A percentile compares a stretch with the other conserved stretches of the same genome.
Evolutionary conservation across 2,329 filamentous ascomycete species (phyloP).

Genomic region (Penicillium sp.): DNA sequence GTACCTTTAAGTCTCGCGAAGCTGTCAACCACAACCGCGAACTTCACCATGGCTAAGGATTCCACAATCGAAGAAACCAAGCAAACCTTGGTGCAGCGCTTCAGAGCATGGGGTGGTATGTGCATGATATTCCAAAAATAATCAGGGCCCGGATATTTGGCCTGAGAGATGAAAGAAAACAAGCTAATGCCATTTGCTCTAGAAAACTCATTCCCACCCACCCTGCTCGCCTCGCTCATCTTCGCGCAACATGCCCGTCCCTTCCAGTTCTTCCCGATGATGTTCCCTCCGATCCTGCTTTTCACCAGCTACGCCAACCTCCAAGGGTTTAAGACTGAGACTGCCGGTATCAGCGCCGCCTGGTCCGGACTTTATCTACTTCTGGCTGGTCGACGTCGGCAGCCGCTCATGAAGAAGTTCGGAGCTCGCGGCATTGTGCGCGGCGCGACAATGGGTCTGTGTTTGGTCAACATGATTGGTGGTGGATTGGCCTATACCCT

Average conservation of each 20-base stretch:
- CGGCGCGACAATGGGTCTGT: conserved; percentile 54
- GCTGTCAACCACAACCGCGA: conserved; percentile 24
- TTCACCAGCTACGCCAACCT: conserved; percentile 71
- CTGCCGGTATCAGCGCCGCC: conserved; percentile 67
- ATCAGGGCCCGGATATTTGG: background rate
- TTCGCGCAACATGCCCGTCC: conserved; percentile 71
- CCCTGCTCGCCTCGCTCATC: conserved; percentile 68
- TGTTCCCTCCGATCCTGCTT: conserved; percentile 70
- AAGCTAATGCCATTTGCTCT: conserved; percentile 17
- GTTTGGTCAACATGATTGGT: conserved; percentile 53
- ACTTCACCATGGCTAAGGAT: conserved; percentile 36
- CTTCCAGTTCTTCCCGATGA: conserved; percentile 68
- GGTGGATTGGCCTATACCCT: conserved; percentile 55
- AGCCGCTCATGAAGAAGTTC: conserved; percentile 54
- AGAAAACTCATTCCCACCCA: conserved; percentile 71
- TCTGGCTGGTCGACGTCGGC: conserved; percentile 63
- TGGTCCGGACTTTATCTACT: conserved; percentile 71
- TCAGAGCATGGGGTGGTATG: conserved; percentile 53
- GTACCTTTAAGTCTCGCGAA: background rate
- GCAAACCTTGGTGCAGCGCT: conserved; percentile 46
- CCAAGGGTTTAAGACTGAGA: conserved; percentile 66
- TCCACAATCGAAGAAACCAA: conserved; percentile 44
- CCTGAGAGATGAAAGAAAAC: background rate
- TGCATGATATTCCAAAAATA: conserved; percentile 12
- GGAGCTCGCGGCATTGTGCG: conserved; percentile 52